Conservation (phyloP, 2,329 filamentous ascomycete species). For the Colletotrichum somersetense region DNA sequence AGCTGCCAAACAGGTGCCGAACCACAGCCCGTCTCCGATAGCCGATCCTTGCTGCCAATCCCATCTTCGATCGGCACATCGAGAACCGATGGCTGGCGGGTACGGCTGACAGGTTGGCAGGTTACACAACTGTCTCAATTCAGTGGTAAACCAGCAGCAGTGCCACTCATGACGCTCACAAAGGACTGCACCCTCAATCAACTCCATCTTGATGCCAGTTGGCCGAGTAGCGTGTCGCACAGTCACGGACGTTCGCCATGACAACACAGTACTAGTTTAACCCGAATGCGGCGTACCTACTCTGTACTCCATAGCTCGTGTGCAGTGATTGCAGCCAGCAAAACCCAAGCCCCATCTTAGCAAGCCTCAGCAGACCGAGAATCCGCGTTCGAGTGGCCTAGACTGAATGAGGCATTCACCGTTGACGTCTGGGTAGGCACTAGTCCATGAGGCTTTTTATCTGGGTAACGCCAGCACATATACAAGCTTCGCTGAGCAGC, state of each 20-base stretch:
- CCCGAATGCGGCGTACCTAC: neutral
- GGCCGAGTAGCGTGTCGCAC: neutral
- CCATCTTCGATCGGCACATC: conserved; percentile 34
- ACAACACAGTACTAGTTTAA: conserved; percentile 4
- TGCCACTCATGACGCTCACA: neutral
- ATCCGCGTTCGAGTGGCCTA: conserved; percentile 7
- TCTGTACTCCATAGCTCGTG: too few relatives aligned
- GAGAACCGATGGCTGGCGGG: conserved; percentile 18
- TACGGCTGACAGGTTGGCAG: conserved; percentile 10
- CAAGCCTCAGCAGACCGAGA: conserved; percentile 3
- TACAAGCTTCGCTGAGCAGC: neutral
- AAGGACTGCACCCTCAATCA: neutral
- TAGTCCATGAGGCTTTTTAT: conserved; percentile 9
- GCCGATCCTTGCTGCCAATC: conserved; percentile 37
- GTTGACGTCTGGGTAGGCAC: conserved; percentile 29
- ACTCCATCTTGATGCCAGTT: neutral
- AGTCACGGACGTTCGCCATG: conserved; percentile 17
- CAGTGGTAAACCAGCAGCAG: neutral
- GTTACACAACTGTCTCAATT: conserved; percentile 2
- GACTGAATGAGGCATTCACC: conserved; percentile 20
- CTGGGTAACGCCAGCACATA: conserved; percentile 1
- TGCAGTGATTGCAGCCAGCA: neutral
- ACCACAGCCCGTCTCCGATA: conserved; percentile 26
- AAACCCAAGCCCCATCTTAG: conserved; percentile 10
- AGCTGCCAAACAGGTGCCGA: conserved; percentile 32